Percentiles rank a stretch among this genome's conserved stretches.
These are phyloP conservation scores for Xylaria sp. DNA, from an alignment of 2,329 filamentous ascomycete species.

Conservation along the genomic window DNA sequence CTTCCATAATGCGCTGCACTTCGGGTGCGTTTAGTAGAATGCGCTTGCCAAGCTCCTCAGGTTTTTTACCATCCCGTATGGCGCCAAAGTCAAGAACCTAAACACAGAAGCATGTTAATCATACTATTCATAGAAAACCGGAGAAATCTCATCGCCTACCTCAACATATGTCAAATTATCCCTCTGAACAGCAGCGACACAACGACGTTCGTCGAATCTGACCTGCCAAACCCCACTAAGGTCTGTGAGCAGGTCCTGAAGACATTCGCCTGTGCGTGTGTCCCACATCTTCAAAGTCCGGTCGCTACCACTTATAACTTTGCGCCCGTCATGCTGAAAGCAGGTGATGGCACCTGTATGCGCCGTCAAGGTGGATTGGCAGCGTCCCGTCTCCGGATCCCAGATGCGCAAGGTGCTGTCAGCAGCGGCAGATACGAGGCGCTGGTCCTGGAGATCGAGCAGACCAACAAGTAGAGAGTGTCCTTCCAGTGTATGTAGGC, in stretches of 20 bases:
- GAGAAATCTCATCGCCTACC: constrained; percentile 65
- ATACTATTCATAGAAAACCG: constrained; percentile 9
- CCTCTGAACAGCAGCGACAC: constrained; percentile 94
- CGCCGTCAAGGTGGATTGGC: constrained; percentile 88
- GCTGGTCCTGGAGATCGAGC: constrained; percentile 87
- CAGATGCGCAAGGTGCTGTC: constrained; percentile 96
- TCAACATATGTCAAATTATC: constrained; percentile 95
- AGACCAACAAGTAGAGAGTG: constrained; percentile 93
- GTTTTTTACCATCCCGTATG: constrained; percentile 84
- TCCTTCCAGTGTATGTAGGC: constrained; percentile 90
- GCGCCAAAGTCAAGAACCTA: constrained; percentile 98
- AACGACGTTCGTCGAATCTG: constrained; percentile 94
- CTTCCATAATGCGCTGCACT: constrained; percentile 56
- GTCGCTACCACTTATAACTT: constrained; percentile 96
- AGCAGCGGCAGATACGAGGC: constrained; percentile 92
- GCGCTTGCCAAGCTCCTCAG: constrained; percentile 80
- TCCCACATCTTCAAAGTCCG: constrained; percentile 99
- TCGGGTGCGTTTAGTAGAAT: constrained; percentile 73
- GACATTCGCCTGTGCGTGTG: constrained; percentile 88
- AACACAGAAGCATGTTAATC: constrained; percentile 49
- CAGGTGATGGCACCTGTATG: constrained; percentile 98
- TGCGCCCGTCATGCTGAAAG: constrained; percentile 96
- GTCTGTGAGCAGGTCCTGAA: constrained; percentile 91
- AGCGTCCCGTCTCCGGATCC: constrained; percentile 93
- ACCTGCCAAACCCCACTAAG: constrained; percentile 99